These are phyloP conservation scores for Quercus tomentella DNA, from an alignment of 331 rosid genomes.

Conservation along the genomic window DNA sequence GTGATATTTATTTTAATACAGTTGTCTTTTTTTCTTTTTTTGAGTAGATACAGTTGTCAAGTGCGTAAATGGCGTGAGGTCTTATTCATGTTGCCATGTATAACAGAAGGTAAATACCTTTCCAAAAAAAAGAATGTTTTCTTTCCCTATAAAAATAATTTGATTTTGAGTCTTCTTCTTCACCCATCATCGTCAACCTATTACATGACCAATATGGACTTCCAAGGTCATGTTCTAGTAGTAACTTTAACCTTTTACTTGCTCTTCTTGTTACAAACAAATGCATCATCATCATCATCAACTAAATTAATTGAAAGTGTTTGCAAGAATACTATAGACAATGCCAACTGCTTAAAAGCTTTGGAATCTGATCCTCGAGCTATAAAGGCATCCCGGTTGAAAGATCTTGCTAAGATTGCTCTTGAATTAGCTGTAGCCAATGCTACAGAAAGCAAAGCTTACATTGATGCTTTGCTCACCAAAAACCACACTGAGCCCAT, in stretches of 20 bases:
- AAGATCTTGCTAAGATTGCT: conserved; percentile 4
- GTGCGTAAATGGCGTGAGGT: no score
- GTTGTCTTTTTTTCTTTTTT: no score
- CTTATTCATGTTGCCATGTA: no score
- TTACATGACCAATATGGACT: background rate
- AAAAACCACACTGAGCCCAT: background rate
- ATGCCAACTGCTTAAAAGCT: conserved; percentile 1
- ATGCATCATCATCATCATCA: background rate
- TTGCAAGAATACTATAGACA: background rate
- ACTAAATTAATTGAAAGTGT: background rate
- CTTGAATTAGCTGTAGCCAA: background rate
- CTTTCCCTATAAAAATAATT: no score
- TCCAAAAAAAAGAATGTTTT: no score
- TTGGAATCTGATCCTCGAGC: conserved; percentile 13
- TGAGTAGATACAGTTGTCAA: no score
- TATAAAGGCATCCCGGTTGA: background rate
- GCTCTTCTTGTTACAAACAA: background rate
- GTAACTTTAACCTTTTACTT: background rate
- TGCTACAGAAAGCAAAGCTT: background rate
- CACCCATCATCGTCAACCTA: no score
- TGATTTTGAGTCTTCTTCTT: no score
- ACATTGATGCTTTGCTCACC: background rate
- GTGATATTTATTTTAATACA: no score
- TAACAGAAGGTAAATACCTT: no score
- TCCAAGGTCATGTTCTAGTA: background rate